Base-by-base conservation (phyloP, 1,139 yeast genomes). In the Hyphopichia pseudoburtonii region DNA sequence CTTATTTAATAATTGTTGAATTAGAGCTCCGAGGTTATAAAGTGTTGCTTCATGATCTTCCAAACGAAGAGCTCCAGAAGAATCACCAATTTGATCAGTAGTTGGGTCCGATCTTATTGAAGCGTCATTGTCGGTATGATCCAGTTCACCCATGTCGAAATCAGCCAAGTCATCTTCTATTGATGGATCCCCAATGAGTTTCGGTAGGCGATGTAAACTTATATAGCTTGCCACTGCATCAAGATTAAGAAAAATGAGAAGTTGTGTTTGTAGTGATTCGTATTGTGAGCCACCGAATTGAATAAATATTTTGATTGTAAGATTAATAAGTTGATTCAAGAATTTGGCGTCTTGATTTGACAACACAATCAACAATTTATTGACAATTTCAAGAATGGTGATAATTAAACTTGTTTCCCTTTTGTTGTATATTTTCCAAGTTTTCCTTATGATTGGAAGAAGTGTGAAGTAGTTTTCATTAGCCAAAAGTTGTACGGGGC, bases 171-270 rank as follows among this genome's bases (percentile, higher is more conserved):
- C 29, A 18, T 28, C 23, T n/a, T 21, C 10, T 3, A 10, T 11
- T 4, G 33, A 30, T 10, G 12, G 5, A 30, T 44, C 54, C 2
- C 57, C 64, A 12, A 32, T 26, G 3, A 53, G 41, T 25, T 42
- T 49, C 0, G 62, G 61, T 1, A 61, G 29, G 1, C 41, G 33
- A 2, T 33, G 38, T 5, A 55, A 30, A 12, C 46, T 43, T 10
- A 62, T 40, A 18, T 28, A 34, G n/a, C 36, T 38, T 38, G 47
- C 54, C 5, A 53, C 48, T 2, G 55, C 44, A 3, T 50, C 46
- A n/a, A 70, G 38, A 40, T 71, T 71, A 3, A 67, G 31, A 42
- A 74, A 73, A 2, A 64, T 43, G 11, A 62, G 44, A 26, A 71
- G 47, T 44, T 73, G 73, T 9, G 48, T 48, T 29, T 57, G 60